Conservation (phyloP, 768 basidiomycete genomes). For the Crassisporium funariophilum region DNA sequence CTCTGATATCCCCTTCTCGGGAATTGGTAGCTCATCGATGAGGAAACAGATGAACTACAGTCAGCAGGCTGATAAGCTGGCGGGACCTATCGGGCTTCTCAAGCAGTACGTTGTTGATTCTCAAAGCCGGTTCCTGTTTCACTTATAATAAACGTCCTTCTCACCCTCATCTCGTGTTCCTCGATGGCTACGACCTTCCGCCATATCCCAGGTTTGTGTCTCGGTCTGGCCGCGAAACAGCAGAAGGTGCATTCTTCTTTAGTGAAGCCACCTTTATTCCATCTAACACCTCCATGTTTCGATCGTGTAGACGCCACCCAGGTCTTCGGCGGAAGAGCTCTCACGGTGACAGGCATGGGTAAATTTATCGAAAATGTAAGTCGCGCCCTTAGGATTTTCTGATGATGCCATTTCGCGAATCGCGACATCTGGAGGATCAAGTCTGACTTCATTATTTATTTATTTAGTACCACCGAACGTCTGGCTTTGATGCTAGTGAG, state of each 20-base stretch:
- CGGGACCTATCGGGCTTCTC: conserved; percentile 85
- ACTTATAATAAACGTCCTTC: no score
- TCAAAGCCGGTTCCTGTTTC: not conserved
- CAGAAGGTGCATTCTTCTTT: conserved; percentile 49
- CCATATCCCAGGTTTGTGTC: conserved; percentile 59
- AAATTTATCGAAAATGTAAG: conserved; percentile 78
- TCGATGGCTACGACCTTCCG: conserved; percentile 1
- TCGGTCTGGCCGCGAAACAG: conserved; percentile 68
- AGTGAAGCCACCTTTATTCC: not conserved
- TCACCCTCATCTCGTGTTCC: not conserved
- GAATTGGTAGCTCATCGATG: not conserved
- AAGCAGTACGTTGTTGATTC: conserved; percentile 69
- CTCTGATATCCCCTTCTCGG: not conserved
- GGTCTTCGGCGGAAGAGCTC: conserved; percentile 87
- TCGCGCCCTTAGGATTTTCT: conserved; percentile 14
- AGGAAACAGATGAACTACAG: conserved; percentile 75
- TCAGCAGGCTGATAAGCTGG: conserved; percentile 82
- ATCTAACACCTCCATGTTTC: conserved; percentile 17
- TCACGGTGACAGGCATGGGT: conserved; percentile 89
- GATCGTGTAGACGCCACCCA: conserved; percentile 72
- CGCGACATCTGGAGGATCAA: no score
- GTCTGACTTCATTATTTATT: conserved; percentile 2
- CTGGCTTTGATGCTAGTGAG: conserved; percentile 77
- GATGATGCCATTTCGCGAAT: no score
- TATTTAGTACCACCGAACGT: conserved; percentile 77